A percentile compares a stretch with the other conserved stretches of the same genome.
Conservation (phyloP, 306 rosid species). For the Abrus pulchellus region DNA sequence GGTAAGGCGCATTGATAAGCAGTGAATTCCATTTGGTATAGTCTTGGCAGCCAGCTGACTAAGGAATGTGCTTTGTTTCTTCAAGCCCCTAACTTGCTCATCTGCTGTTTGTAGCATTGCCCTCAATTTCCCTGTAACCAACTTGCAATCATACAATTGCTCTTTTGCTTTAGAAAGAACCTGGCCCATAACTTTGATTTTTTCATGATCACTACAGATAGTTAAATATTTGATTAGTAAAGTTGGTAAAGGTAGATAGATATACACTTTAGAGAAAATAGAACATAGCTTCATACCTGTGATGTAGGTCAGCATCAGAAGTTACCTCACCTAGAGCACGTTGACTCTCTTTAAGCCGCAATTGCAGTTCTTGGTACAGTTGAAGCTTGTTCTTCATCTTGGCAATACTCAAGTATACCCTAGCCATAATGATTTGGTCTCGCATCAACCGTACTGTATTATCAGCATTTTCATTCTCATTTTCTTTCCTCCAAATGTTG, state of each 20-base stretch:
- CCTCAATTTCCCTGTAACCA: conserved; percentile 84
- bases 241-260: conserved; percentile 14
- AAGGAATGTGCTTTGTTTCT: conserved; percentile 91
- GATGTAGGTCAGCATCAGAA: conserved; percentile 75
- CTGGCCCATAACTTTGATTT: conserved; percentile 79
- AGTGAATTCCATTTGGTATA: conserved; percentile 91
- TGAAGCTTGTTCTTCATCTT: conserved; percentile 73
- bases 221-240: conserved; percentile 36
- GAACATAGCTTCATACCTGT: conserved; percentile 60
- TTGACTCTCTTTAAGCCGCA: conserved; percentile 72
- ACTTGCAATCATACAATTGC: conserved; percentile 88
- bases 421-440: conserved; percentile 95
- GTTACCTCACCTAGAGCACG: conserved; percentile 85
- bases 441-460: conserved; percentile 84
- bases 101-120: conserved; percentile 97
- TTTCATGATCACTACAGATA: conserved; percentile 74
- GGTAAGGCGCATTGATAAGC: conserved; percentile 91
- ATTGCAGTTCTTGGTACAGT: conserved; percentile 64
- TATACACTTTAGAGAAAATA: conserved; percentile 28
- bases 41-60: conserved; percentile 96
- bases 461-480: conserved; percentile 78
- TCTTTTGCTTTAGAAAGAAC: conserved; percentile 82
- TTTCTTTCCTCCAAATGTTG: conserved; percentile 97
- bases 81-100: conserved; percentile 89
- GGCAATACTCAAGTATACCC: conserved; percentile 86